Base-by-base conservation (phyloP, 306 rosid species). In the Prunus mongolica region DNA sequence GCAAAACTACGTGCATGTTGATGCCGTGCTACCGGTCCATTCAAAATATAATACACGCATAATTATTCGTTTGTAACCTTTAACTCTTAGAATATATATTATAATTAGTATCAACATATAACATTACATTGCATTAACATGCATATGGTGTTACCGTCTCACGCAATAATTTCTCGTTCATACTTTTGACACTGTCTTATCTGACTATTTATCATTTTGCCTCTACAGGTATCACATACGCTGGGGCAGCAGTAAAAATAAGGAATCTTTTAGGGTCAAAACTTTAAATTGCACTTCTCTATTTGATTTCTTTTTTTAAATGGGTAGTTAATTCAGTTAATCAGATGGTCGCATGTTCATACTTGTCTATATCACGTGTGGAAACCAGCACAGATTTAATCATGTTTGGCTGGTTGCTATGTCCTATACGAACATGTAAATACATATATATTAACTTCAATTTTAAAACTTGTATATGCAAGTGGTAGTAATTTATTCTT, bases 321-420 rank as follows among this genome's bases (percentile, higher is more conserved):
- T 25, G 73, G 82, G 85, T 67, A 44, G 94, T 89, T 88, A 88
- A 80, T 89, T 85, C 90, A 3, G 90, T 84, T 91, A 84, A 69
- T 66, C 15, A 28, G 65, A 58, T 10, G 54, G 47, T 80, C 78
- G 44, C 75, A 65, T 55, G 67, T 76, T 65, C 73, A 25, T 76
- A 74, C 74, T 75, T 44, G 82, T 75, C 83, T 16, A 82, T 63
- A 19, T 56, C 67, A 70, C 71, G 28, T 68, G 84, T 75, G 80
- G 73, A 67, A 78, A 74, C 47, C 47, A 77, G 79, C 65, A 54
- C 76, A 41, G 41, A 32, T 27, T 38, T 34, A 55, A 24, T 60
- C 68, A 60, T 45, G 77, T 45, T 50, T 73, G 34, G 77, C 69
- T 18, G 77, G 77, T 60, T 25, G 67, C 77, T 10, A 45, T 25